phyloP scores from a whole-genome alignment of 352 stramenopile genomes.

The Pythium angustatum region DNA sequence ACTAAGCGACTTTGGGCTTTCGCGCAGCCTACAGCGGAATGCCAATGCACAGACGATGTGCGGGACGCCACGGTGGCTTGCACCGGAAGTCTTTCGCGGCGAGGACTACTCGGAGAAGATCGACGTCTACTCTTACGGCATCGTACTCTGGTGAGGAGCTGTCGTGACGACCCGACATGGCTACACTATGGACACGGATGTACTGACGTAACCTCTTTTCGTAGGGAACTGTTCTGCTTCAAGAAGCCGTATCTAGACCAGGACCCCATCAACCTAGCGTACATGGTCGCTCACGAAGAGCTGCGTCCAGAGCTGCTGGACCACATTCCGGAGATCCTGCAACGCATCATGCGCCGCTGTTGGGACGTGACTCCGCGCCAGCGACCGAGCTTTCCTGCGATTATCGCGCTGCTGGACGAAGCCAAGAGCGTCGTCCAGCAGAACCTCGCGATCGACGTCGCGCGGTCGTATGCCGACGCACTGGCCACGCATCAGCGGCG shows the following conservation, averaged over 20 bases:
- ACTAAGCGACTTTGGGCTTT: conserved; percentile 76
- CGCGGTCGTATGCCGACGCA: conserved; percentile 47
- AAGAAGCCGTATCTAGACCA: conserved; percentile 83
- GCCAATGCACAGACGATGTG: conserved; percentile 75
- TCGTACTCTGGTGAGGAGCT: conserved; percentile 68
- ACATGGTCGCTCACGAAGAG: conserved; percentile 76
- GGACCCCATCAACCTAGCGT: conserved; percentile 74
- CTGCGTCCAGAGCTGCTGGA: conserved; percentile 58
- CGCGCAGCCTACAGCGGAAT: conserved; percentile 64
- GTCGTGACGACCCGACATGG: background rate
- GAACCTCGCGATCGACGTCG: conserved; percentile 55
- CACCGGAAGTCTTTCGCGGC: conserved; percentile 80
- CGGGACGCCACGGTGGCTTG: conserved; percentile 74
- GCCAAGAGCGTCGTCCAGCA: conserved; percentile 56
- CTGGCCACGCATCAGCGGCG: conserved; percentile 32
- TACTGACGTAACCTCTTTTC: background rate
- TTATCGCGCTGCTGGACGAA: conserved; percentile 65
- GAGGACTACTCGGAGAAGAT: conserved; percentile 88
- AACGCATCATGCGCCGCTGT: conserved; percentile 64
- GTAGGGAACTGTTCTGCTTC: conserved; percentile 80
- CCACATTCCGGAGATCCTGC: conserved; percentile 70
- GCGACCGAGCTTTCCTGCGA: conserved; percentile 54
- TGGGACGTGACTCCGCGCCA: conserved; percentile 60
- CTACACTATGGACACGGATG: no score
- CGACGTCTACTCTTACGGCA: conserved; percentile 82